Evolutionary conservation across 108 stramenopile genomes (phyloP).

Genomic region (Skeletonema tropicum): DNA sequence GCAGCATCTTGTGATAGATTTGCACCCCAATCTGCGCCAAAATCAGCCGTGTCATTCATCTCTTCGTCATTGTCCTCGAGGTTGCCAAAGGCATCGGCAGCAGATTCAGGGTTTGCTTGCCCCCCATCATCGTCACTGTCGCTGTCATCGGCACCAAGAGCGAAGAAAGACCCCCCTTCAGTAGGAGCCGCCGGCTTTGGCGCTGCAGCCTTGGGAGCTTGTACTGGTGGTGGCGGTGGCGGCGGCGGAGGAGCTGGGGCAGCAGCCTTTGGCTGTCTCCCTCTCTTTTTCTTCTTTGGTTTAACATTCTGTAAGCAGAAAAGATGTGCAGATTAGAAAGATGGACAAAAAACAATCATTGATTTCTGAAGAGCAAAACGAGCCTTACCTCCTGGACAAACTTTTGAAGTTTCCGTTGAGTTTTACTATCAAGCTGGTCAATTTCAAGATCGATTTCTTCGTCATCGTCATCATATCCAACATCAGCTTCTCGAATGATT

Average conservation of each 20-base stretch:
- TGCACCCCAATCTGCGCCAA: constrained; percentile 75
- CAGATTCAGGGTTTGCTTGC: constrained; percentile 7
- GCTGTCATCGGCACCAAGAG: constrained; percentile 70
- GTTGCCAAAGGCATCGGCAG: constrained; percentile 43
- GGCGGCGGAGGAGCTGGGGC: constrained; percentile 30
- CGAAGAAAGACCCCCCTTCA: constrained; percentile 68
- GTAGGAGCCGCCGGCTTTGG: constrained; percentile 22
- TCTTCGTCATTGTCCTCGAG: constrained; percentile 58
- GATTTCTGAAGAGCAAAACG: constrained; percentile 12
- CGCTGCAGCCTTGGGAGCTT: constrained; percentile 17
- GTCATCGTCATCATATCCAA: constrained; percentile 77
- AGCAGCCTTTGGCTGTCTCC: constrained; percentile 48
- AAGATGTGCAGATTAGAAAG: constrained; percentile 42
- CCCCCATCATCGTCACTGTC: constrained; percentile 59
- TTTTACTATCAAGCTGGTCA: constrained; percentile 74
- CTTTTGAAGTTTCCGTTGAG: constrained; percentile 79
- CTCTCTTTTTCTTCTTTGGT: constrained; percentile 49
- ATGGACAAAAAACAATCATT: constrained; percentile 18
- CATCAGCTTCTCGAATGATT: constrained; percentile 84
- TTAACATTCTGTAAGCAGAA: constrained; percentile 46
- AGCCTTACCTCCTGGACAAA: constrained; percentile 85
- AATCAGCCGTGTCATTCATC: constrained; percentile 57
- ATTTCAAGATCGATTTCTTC: constrained; percentile 88
- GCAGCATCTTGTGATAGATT: constrained; percentile 38
- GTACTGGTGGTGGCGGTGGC: constrained; percentile 5